Percentiles rank a stretch among this genome's conserved stretches.
Evolutionary conservation across 305 asterid genomes (phyloP).

Genomic region (Fraxinus albicans): DNA sequence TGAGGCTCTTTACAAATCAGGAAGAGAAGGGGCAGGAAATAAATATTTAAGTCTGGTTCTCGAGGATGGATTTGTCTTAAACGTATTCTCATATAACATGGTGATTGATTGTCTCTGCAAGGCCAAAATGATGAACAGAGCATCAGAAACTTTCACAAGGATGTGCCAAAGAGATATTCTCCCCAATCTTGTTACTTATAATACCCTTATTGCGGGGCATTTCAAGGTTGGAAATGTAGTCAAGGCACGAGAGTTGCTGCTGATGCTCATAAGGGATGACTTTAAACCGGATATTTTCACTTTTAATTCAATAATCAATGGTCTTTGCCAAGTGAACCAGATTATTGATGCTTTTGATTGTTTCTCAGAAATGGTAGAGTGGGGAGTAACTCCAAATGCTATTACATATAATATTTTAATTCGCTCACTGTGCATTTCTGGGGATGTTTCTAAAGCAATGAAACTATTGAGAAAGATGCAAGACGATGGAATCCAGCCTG

Average conservation of each 20-base stretch:
- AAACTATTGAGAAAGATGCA: slow-evolving; percentile 74
- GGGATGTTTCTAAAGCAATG: slow-evolving; percentile 58
- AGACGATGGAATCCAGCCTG: slow-evolving; percentile 59
- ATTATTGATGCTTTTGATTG: slow-evolving; percentile 80
- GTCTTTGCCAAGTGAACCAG: slow-evolving; percentile 62
- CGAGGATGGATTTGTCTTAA: slow-evolving; percentile 44
- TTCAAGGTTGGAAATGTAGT: slow-evolving; percentile 54
- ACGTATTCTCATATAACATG: slow-evolving; percentile 64
- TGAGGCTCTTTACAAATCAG: slow-evolving; percentile 56
- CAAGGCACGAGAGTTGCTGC: slow-evolving; percentile 54
- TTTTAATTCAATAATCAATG: slow-evolving; percentile 73
- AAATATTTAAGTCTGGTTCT: slow-evolving; percentile 51
- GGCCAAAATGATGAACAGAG: slow-evolving; percentile 61
- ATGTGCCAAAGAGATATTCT: slow-evolving; percentile 55
- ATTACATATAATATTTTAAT: slow-evolving; percentile 70
- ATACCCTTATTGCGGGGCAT: slow-evolving; percentile 74
- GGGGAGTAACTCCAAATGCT: slow-evolving; percentile 80
- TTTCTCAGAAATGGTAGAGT: slow-evolving; percentile 68
- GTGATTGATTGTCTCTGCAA: slow-evolving; percentile 83
- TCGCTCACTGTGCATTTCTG: slow-evolving; percentile 61
- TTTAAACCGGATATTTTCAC: slow-evolving; percentile 73
- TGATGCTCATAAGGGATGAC: slow-evolving; percentile 59
- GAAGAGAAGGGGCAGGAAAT: slow-evolving; percentile 57
- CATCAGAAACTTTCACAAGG: slow-evolving; percentile 49
- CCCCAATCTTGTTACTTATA: slow-evolving; percentile 73